Percentiles rank a stretch among this genome's conserved stretches.
phyloP scores from a whole-genome alignment of 257 asterid genomes.

The Nicotiana paniculata region DNA sequence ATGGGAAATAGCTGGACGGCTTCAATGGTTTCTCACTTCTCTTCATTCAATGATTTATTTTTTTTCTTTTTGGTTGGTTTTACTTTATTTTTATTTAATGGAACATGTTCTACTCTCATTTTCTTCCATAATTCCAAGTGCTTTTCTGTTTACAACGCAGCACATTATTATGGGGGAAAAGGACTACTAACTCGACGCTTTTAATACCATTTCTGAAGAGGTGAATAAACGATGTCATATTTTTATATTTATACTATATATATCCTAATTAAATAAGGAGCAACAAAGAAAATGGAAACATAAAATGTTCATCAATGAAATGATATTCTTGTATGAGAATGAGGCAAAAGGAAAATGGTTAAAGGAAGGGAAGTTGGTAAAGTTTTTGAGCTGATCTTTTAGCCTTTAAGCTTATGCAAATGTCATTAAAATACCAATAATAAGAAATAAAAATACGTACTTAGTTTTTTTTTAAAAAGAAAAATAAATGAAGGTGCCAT shows the following conservation, averaged over 20 bases:
- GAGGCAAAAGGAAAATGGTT: neutral
- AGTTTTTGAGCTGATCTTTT: neutral
- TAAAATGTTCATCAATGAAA: neutral
- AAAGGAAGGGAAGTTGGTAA: neutral
- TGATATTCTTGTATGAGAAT: neutral
- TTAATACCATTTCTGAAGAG: neutral
- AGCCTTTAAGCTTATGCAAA: neutral
- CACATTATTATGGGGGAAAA: neutral
- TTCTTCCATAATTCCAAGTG: neutral
- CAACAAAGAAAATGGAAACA: neutral
- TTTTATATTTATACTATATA: too few species aligned
- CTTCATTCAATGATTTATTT: neutral
- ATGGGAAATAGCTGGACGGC: constrained; percentile 9
- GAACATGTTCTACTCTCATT: neutral
- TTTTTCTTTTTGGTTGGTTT: neutral
- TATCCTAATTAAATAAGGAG: neutral
- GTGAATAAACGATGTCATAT: too few species aligned
- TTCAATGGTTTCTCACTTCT: constrained; percentile 5
- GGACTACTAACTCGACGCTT: neutral
- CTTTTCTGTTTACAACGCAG: constrained; percentile 6
- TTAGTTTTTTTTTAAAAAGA: neutral
- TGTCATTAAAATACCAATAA: neutral
- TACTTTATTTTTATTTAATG: neutral
- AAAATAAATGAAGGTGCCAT: neutral
- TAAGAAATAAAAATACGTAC: neutral